These are phyloP conservation scores for Phyllosticta ampelicida DNA, from an alignment of 2,329 filamentous ascomycete species.

Conservation along the genomic window DNA sequence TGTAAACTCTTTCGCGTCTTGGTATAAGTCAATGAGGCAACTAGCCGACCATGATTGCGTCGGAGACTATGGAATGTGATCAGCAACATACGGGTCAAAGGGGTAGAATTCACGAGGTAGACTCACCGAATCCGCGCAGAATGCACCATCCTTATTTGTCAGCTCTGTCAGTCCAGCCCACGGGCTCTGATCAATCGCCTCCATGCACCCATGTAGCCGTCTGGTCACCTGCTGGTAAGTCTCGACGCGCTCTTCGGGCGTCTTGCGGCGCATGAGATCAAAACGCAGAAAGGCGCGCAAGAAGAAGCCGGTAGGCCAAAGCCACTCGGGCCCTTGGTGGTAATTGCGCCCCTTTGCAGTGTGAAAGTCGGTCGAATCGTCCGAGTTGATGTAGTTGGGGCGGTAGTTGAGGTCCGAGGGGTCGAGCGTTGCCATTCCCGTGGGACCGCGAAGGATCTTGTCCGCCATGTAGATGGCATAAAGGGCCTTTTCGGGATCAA, in stretches of 20 bases:
- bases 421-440: conserved; percentile 92
- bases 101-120: not conserved
- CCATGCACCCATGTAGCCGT: conserved; percentile 71
- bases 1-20: conserved; percentile 56
- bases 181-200: conserved; percentile 64
- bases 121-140: conserved; percentile 79
- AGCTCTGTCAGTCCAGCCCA: conserved; percentile 92
- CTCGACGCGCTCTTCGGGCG: conserved; percentile 61
- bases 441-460: conserved; percentile 67
- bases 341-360: conserved; percentile 95
- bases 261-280: conserved; percentile 62
- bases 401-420: conserved; percentile 87
- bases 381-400: conserved; percentile 88
- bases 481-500: conserved; percentile 67
- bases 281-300: conserved; percentile 84
- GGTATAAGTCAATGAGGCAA: conserved; percentile 90
- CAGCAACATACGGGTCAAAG: conserved; percentile 19
- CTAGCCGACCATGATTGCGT: conserved; percentile 95
- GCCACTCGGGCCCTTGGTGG: conserved; percentile 95
- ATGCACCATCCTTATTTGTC: conserved; percentile 78
- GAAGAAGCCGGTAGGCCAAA: conserved; percentile 97
- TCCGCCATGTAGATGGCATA: conserved; percentile 72
- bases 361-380: conserved; percentile 82
- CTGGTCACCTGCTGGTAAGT: conserved; percentile 91
- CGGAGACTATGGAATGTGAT: conserved; percentile 53